Conservation (phyloP, 2,329 filamentous ascomycete species). For the Paecilomyces niveus region DNA sequence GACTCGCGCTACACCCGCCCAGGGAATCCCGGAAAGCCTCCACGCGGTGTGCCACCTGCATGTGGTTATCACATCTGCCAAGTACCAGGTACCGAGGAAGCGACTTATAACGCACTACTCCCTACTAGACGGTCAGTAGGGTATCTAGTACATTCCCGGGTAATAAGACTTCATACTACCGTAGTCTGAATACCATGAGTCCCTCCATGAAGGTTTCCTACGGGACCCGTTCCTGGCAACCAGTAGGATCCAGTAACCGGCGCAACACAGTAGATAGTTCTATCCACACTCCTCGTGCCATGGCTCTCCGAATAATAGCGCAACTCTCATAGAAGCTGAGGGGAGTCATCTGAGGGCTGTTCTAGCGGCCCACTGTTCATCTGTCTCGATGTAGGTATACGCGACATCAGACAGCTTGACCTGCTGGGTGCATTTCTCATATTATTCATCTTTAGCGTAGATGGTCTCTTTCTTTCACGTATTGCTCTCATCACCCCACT, state of each 20-base stretch:
- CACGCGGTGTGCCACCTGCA: not conserved
- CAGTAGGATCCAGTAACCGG: not conserved
- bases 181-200: not conserved
- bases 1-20: not conserved
- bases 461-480: not conserved
- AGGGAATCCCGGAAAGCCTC: not conserved
- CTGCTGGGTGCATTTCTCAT: not conserved
- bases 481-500: not conserved
- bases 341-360: not conserved
- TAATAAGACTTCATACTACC: not conserved
- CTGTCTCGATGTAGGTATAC: not conserved
- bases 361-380: not conserved
- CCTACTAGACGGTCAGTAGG: not conserved
- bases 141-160: not conserved
- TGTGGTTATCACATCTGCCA: not conserved
- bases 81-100: not conserved
- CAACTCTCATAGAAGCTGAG: not conserved
- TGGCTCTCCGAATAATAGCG: not conserved
- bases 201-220: not conserved
- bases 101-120: not conserved
- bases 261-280: not conserved
- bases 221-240: not conserved
- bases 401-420: not conserved
- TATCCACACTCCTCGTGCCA: not conserved
- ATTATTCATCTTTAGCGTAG: not conserved